Evolutionary conservation across 2,329 filamentous ascomycete species (phyloP), one percentile per base, ranked within the genome.

Genomic region (Byssoonygena ceratinophila): DNA sequence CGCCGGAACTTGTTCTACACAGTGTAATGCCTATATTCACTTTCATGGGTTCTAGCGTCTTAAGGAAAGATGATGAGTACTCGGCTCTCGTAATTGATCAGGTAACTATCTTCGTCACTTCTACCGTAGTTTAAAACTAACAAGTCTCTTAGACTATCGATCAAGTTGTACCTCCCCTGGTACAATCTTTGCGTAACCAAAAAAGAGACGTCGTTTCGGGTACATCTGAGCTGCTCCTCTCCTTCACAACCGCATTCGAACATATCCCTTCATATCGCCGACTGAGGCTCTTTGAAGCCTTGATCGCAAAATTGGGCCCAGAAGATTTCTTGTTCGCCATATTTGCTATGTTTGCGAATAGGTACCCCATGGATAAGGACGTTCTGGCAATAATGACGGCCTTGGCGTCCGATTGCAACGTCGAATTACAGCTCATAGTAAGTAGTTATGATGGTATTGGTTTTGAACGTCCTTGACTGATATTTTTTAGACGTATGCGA

Each of bases 11-110:
- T 45, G 87, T 98, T 2, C 76, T 98, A 53, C 91, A 98, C 70
- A 96, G 89, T 60, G 87, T 98, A 51, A 98, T 98, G 92, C 92
- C 92, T 11, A 91, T 98, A 49, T 98, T 98, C 71, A 97, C 92
- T 0, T 96, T 97, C 66, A 96, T 97, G 84, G 89, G 91, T 39
- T 85, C 84, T 40, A 95, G 87, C 2, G 84, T 96, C 18, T 77
- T 98, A 46, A 83, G 87, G 46, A 91, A 96, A 70, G 88, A 87
- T 60, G 94, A 98, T 62, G 91, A 97, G 61, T 97, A 96, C 71
- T 97, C 92, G 20, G 89, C 90, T 11, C 87, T 95, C 66, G 91
- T 98, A 29, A 91, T 96, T 54, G 88, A 94, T 61, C 89, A 81
- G 63, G 65, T 66, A 58, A 36, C 54, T 53, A 40, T 14, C 12